phyloP scores from a whole-genome alignment of 139 green algal species.

The Nannochloris sp. region DNA sequence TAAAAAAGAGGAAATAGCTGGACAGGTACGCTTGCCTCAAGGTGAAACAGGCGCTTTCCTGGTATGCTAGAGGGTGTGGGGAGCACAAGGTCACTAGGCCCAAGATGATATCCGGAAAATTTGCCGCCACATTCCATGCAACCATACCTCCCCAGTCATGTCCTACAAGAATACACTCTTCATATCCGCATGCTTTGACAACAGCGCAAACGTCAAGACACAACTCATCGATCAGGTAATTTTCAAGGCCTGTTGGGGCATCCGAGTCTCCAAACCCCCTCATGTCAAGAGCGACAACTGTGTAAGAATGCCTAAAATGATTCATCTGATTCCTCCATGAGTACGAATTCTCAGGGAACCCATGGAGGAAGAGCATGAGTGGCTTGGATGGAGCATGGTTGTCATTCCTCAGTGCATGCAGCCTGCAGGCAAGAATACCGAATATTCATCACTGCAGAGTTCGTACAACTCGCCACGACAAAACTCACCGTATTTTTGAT shows the following conservation, averaged over 20 bases:
- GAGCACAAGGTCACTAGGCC: conserved; percentile 18
- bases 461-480: background rate
- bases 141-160: conserved; percentile 57
- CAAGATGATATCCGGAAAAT: conserved; percentile 13
- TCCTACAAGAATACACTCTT: conserved; percentile 42
- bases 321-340: conserved; percentile 25
- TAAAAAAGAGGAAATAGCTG: conserved; percentile 44
- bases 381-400: conserved; percentile 12
- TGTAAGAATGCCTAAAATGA: conserved; percentile 31
- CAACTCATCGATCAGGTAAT: conserved; percentile 35
- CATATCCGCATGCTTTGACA: conserved; percentile 37
- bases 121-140: conserved; percentile 31
- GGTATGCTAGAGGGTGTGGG: conserved; percentile 20
- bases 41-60: conserved; percentile 10
- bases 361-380: conserved; percentile 54
- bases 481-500: too few species aligned
- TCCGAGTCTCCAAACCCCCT: conserved; percentile 38
- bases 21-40: conserved; percentile 16
- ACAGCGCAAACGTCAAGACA: conserved; percentile 30
- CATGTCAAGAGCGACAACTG: conserved; percentile 54
- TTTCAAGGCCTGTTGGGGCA: conserved; percentile 26
- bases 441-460: background rate
- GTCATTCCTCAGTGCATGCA: too few species aligned
- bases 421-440: too few species aligned
- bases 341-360: conserved; percentile 46